Evolutionary conservation across 139 green algal species (phyloP).

Genomic region (Volvox reticuliferus): DNA sequence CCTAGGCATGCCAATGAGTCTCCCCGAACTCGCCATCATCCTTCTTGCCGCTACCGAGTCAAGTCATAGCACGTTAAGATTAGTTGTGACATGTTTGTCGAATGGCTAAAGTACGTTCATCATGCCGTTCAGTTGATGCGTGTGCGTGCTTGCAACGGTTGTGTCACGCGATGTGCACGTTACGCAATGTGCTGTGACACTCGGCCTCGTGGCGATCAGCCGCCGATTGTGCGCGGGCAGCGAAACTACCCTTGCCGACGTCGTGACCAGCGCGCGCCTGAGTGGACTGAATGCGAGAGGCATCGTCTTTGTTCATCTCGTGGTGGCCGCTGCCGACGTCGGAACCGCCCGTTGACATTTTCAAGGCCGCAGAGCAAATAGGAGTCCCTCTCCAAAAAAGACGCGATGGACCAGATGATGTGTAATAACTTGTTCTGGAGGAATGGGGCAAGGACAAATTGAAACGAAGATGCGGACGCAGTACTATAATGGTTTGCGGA

Average conservation of each 20-base stretch:
- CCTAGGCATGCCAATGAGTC: no score
- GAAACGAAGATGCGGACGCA: no score
- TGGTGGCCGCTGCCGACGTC: background rate
- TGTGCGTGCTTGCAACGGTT: no score
- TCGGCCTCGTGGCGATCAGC: background rate
- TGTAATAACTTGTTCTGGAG: background rate
- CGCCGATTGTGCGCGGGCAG: background rate
- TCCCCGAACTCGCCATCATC: no score
- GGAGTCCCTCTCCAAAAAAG: background rate
- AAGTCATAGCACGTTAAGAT: no score
- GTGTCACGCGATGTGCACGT: no score
- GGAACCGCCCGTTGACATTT: background rate
- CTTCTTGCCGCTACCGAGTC: no score
- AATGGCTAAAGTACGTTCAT: no score
- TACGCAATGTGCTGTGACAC: no score
- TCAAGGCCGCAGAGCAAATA: background rate
- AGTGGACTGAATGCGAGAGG: constrained; percentile 14
- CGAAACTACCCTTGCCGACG: constrained; percentile 20
- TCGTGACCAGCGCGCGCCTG: constrained; percentile 15
- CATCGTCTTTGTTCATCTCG: constrained; percentile 1
- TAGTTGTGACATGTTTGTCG: no score
- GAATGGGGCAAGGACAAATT: background rate
- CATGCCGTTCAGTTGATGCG: no score
- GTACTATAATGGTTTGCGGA: no score
- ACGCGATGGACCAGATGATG: background rate